These are phyloP conservation scores for Eucalyptus albens DNA, from an alignment of 345 rosid species.

Conservation along the genomic window DNA sequence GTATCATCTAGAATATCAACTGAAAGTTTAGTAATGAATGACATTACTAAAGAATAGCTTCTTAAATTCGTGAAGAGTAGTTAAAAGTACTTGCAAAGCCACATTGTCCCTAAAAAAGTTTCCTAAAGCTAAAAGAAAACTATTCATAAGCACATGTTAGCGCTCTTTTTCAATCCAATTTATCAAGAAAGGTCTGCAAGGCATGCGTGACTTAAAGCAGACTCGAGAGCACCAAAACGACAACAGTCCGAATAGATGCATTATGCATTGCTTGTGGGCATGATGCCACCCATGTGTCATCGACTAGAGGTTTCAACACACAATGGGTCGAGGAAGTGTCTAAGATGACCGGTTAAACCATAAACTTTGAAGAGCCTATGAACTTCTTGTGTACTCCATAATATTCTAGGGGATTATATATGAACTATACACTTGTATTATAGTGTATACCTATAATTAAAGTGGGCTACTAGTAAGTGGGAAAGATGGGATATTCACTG, in stretches of 20 bases:
- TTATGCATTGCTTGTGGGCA: neutral
- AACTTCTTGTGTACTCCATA: neutral
- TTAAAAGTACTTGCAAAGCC: neutral
- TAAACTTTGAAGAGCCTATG: too few species aligned
- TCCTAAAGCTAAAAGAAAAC: too few species aligned
- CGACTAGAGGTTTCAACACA: too few species aligned
- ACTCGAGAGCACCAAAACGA: too few species aligned
- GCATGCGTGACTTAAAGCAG: neutral
- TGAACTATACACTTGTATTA: too few species aligned
- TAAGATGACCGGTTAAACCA: rapidly evolving
- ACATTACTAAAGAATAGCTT: neutral
- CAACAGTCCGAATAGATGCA: neutral
- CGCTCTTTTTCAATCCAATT: neutral
- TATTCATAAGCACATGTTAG: neutral
- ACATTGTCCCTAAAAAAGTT: neutral
- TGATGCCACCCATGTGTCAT: neutral
- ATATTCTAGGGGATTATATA: too few species aligned
- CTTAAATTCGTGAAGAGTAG: neutral
- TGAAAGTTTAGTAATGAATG: too few species aligned
- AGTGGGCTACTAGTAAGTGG: too few species aligned
- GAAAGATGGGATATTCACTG: too few species aligned
- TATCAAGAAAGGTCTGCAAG: neutral
- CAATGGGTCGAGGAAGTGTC: too few species aligned
- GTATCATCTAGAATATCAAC: too few species aligned
- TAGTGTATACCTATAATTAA: too few species aligned